These are phyloP conservation scores for Geranium brycei DNA, from an alignment of 345 rosid genomes.

Conservation along the genomic window DNA sequence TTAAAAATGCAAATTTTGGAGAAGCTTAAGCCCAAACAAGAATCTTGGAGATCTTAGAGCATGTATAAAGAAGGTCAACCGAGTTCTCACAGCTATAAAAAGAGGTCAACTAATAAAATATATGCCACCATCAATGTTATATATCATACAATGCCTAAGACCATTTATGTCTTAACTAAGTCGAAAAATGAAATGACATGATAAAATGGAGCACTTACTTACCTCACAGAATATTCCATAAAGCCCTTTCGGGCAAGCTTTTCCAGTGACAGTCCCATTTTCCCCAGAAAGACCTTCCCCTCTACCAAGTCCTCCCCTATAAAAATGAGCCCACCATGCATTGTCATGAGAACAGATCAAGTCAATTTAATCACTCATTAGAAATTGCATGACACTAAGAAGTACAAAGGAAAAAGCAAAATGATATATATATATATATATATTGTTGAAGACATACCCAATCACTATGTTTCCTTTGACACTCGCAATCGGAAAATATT, in stretches of 20 bases:
- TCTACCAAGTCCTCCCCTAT: conserved; percentile 71
- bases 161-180: neutral
- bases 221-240: conserved; percentile 84
- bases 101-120: no score
- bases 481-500: conserved; percentile 59
- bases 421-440: conserved; percentile 1
- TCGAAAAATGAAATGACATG: neutral
- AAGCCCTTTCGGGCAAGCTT: conserved; percentile 76
- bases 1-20: no score
- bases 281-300: conserved; percentile 55
- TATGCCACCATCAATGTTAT: no score
- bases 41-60: no score
- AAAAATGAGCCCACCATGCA: neutral
- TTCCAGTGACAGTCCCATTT: conserved; percentile 75
- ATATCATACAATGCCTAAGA: no score
- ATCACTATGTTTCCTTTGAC: conserved; percentile 64
- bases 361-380: neutral
- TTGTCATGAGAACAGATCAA: neutral
- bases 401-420: neutral
- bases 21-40: no score
- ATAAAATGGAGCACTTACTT: conserved; percentile 11
- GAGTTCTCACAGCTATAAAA: no score
- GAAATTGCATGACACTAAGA: neutral
- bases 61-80: no score
- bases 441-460: conserved; percentile 31